Conservation (phyloP, 345 rosid genomes). For the Clausena lansium region DNA sequence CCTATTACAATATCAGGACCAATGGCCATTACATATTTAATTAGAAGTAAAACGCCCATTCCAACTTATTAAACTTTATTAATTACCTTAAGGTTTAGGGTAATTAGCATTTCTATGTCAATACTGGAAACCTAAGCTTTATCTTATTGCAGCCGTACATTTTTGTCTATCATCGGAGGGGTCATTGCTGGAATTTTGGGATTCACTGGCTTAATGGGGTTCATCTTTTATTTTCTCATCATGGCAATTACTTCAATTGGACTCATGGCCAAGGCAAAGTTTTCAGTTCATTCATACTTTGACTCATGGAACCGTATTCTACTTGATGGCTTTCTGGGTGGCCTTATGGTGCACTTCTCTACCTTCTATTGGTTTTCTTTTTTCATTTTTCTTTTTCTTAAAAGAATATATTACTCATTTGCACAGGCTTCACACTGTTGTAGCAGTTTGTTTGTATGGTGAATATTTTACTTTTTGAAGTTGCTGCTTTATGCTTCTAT, state of each 20-base stretch:
- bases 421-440: background rate
- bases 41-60: background rate
- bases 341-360: constrained; percentile 71
- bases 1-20: background rate
- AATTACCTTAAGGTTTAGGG: background rate
- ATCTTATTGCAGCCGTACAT: constrained; percentile 74
- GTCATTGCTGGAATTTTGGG: constrained; percentile 90
- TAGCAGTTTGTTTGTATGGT: background rate
- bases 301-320: constrained; percentile 72
- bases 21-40: background rate
- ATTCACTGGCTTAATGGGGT: constrained; percentile 79
- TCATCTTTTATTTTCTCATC: constrained; percentile 70
- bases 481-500: background rate
- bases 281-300: constrained; percentile 71
- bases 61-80: background rate
- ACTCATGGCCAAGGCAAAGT: constrained; percentile 80
- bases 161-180: constrained; percentile 87
- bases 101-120: background rate
- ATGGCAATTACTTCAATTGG: constrained; percentile 87
- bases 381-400: background rate
- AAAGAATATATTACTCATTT: constrained; percentile 5
- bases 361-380: background rate
- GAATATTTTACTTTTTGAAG: background rate
- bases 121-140: constrained; percentile 1
- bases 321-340: constrained; percentile 83